These are phyloP conservation scores for Sporisorium scitamineum DNA, from an alignment of 1,284 basidiomycete genomes.

Conservation along the genomic window DNA sequence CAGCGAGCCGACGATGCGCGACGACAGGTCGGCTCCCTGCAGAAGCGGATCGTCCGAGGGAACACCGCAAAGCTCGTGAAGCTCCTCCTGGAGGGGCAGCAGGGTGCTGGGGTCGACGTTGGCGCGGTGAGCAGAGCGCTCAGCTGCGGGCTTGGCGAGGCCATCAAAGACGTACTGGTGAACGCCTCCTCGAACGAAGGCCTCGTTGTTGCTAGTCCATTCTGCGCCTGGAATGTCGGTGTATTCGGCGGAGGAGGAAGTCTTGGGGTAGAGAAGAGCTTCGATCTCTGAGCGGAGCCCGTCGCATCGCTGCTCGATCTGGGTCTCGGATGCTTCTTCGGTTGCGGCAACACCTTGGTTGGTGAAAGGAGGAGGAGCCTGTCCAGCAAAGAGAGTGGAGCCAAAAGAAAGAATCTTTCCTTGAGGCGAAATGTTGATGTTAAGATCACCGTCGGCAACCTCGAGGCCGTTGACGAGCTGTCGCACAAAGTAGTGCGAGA, in stretches of 20 bases:
- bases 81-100: slow-evolving; percentile 51
- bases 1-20: slow-evolving; percentile 44
- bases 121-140: slow-evolving; percentile 22
- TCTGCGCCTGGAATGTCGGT: slow-evolving; percentile 20
- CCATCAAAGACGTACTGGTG: slow-evolving; percentile 53
- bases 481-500: slow-evolving; percentile 56
- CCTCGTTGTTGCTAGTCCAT: slow-evolving; percentile 30
- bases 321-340: slow-evolving; percentile 19
- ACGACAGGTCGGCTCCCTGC: slow-evolving; percentile 50
- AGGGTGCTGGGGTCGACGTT: slow-evolving; percentile 27
- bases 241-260: slow-evolving; percentile 24
- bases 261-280: slow-evolving; percentile 28
- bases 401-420: slow-evolving; percentile 60
- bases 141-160: slow-evolving; percentile 14
- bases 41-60: slow-evolving; percentile 56
- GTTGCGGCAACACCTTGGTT: slow-evolving; percentile 35
- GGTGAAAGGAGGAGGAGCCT: slow-evolving; percentile 49
- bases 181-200: slow-evolving; percentile 39
- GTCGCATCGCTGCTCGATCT: slow-evolving; percentile 39
- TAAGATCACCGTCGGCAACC: slow-evolving; percentile 58
- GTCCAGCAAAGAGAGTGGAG: slow-evolving; percentile 53
- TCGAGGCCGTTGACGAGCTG: slow-evolving; percentile 59
- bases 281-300: slow-evolving; percentile 44
- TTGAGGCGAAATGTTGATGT: slow-evolving; percentile 50
- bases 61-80: slow-evolving; percentile 54